Percentiles rank a stretch among this genome's conserved stretches.
phyloP scores from a whole-genome alignment of 345 rosid genomes.

The Toxicodendron radicans region DNA sequence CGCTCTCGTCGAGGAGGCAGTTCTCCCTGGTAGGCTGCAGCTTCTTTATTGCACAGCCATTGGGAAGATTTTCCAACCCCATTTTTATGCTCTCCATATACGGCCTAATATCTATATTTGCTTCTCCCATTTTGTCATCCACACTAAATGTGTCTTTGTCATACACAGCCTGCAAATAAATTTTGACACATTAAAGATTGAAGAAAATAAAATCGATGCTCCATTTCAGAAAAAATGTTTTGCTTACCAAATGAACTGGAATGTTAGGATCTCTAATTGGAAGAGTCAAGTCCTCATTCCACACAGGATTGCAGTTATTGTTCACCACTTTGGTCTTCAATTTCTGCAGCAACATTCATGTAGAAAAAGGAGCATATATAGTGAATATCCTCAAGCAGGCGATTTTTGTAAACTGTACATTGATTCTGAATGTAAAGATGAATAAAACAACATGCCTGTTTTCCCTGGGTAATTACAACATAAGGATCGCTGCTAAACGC shows the following conservation, averaged over 20 bases:
- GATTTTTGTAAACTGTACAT: too few species aligned
- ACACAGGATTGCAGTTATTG: conserved; percentile 74
- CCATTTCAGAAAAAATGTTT: not conserved
- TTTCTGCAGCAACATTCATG: conserved; percentile 42
- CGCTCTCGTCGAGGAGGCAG: conserved; percentile 59
- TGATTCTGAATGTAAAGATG: conserved; percentile 11
- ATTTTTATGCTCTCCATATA: conserved; percentile 49
- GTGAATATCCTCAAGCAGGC: not conserved
- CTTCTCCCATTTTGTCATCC: conserved; percentile 87
- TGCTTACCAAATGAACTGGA: conserved; percentile 62
- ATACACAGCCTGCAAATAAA: conserved; percentile 50
- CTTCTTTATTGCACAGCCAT: conserved; percentile 50
- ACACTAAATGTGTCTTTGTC: conserved; percentile 70
- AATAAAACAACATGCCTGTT: conserved; percentile 33
- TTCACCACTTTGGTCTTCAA: conserved; percentile 62
- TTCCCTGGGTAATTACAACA: conserved; percentile 38
- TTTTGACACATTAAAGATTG: not conserved
- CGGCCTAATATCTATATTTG: conserved; percentile 57
- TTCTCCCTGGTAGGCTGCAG: conserved; percentile 46
- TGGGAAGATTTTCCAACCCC: conserved; percentile 50
- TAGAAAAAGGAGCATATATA: not conserved
- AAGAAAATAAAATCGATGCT: not conserved
- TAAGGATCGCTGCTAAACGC: conserved; percentile 40
- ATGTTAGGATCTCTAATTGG: conserved; percentile 40
- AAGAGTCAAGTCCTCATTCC: conserved; percentile 82